These are phyloP conservation scores for Hippophae tibetana DNA, from an alignment of 306 rosid genomes.

Conservation along the genomic window DNA sequence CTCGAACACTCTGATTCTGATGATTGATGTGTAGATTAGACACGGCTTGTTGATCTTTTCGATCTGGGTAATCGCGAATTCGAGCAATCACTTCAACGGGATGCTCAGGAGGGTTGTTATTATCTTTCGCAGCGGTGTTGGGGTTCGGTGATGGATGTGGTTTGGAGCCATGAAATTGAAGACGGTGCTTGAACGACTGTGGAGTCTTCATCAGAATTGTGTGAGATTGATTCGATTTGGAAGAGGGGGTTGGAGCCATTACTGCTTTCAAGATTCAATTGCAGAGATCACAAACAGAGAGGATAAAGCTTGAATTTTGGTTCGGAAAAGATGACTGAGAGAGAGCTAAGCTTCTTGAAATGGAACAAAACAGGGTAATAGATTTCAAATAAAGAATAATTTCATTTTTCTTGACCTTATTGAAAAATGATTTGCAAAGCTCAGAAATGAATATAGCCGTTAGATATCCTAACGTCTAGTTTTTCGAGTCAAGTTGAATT, in stretches of 20 bases:
- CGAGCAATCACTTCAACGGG: conserved; percentile 89
- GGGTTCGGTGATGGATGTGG: conserved; percentile 56
- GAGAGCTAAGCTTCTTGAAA: conserved; percentile 11
- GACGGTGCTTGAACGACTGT: conserved; percentile 73
- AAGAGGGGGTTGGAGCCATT: conserved; percentile 97
- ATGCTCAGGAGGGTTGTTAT: conserved; percentile 54
- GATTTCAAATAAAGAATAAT: neutral
- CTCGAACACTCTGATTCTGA: conserved; percentile 43
- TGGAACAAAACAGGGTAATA: conserved; percentile 2
- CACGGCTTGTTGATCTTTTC: conserved; percentile 54
- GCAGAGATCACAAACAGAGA: neutral
- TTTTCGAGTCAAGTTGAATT: neutral
- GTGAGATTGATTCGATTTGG: conserved; percentile 46
- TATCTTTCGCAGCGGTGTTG: conserved; percentile 31
- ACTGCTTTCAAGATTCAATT: conserved; percentile 28
- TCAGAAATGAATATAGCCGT: conserved; percentile 59
- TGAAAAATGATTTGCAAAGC: conserved; percentile 25
- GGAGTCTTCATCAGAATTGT: conserved; percentile 56
- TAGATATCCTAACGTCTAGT: conserved; percentile 46
- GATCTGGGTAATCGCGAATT: conserved; percentile 77
- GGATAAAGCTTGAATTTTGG: conserved; percentile 6
- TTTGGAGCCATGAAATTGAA: conserved; percentile 46
- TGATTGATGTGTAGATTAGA: conserved; percentile 54
- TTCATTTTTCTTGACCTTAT: too few relatives aligned
- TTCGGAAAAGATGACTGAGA: conserved; percentile 8